Percentiles rank a stretch among this genome's conserved stretches.
These are phyloP conservation scores for Phytopythium litorale DNA, from an alignment of 352 stramenopile genomes.

Conservation along the genomic window DNA sequence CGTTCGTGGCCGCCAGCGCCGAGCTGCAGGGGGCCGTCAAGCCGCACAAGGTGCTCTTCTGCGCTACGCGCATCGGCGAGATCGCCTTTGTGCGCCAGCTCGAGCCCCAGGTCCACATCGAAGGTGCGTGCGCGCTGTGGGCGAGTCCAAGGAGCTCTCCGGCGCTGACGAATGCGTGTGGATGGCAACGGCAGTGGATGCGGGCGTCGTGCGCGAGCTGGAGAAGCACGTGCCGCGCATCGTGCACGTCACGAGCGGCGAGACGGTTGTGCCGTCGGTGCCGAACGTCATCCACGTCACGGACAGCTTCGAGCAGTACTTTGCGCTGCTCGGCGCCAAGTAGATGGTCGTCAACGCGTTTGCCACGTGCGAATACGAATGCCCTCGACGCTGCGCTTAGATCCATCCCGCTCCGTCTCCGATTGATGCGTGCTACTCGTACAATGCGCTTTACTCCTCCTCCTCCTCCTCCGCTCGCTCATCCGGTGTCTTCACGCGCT, in stretches of 20 bases:
- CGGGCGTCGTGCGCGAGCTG: slow-evolving; percentile 46
- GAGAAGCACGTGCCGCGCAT: slow-evolving; percentile 78
- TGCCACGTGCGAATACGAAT: not conserved
- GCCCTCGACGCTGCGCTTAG: not conserved
- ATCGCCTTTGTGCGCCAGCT: slow-evolving; percentile 87
- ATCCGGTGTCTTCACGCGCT: slow-evolving; percentile 1
- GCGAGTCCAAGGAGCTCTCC: no score
- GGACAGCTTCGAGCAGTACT: slow-evolving; percentile 68
- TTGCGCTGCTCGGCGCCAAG: slow-evolving; percentile 45
- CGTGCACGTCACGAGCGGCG: slow-evolving; percentile 42
- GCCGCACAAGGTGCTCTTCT: slow-evolving; percentile 79
- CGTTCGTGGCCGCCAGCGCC: slow-evolving; percentile 33
- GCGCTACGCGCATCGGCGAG: slow-evolving; percentile 69
- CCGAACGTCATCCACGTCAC: slow-evolving; percentile 54
- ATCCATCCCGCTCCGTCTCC: not conserved
- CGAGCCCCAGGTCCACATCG: slow-evolving; percentile 76
- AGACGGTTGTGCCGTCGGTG: slow-evolving; percentile 19
- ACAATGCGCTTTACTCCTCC: not conserved
- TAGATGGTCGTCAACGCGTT: not conserved
- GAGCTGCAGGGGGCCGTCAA: slow-evolving; percentile 36
- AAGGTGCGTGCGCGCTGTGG: slow-evolving; percentile 36
- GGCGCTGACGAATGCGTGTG: slow-evolving; percentile 9
- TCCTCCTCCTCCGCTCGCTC: not conserved
- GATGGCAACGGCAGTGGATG: slow-evolving; percentile 37
- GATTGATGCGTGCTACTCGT: not conserved